These are phyloP conservation scores for Colletotrichum cordylinicola DNA, from an alignment of 2,329 filamentous ascomycete species.

Conservation along the genomic window DNA sequence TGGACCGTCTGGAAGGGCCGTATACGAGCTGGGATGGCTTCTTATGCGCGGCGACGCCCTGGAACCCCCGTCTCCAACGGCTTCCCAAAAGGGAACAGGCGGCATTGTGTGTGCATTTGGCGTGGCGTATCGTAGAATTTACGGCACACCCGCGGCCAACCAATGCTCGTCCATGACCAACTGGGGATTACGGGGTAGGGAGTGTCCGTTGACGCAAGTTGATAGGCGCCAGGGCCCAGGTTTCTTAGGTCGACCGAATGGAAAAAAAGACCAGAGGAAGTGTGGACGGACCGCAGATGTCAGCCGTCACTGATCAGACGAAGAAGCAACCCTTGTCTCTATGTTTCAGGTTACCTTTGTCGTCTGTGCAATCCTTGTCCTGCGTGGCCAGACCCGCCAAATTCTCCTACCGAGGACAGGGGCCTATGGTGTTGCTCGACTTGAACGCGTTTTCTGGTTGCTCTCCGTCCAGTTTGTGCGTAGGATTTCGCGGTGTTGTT, in stretches of 20 bases:
- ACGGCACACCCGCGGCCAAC: neutral
- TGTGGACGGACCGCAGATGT: constrained; percentile 6
- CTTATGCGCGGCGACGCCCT: constrained; percentile 10
- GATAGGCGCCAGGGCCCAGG: neutral
- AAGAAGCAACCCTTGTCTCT: constrained; percentile 8
- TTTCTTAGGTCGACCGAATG: neutral
- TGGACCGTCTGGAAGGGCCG: neutral
- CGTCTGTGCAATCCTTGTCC: constrained; percentile 16
- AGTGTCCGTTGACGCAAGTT: constrained; percentile 21
- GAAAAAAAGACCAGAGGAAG: neutral
- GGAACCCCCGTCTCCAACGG: neutral
- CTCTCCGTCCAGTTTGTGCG: neutral
- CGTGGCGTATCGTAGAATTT: constrained; percentile 18
- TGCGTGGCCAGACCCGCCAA: constrained; percentile 18
- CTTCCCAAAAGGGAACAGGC: neutral
- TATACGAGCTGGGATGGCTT: constrained; percentile 12
- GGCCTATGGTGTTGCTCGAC: neutral
- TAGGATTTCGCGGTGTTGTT: neutral
- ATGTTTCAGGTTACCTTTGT: constrained; percentile 22
- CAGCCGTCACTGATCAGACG: constrained; percentile 23
- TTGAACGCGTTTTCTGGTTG: neutral
- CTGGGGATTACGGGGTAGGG: neutral
- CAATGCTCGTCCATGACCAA: neutral
- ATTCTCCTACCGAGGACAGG: constrained; percentile 11
- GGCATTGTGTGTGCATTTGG: neutral